phyloP scores from a whole-genome alignment of 2,329 filamentous ascomycete species.

The Macroventuria anomochaeta region DNA sequence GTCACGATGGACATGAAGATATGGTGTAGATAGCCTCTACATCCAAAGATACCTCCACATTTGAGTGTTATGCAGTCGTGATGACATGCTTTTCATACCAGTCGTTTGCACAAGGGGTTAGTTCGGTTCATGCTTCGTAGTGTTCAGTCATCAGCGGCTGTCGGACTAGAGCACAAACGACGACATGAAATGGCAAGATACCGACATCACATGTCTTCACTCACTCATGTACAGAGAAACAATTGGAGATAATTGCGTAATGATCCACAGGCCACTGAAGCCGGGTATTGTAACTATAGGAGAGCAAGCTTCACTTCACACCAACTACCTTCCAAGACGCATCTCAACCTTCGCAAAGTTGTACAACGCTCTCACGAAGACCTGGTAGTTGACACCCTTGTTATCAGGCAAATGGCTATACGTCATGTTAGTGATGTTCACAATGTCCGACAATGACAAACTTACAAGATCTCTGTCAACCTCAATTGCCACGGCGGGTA shows the following conservation, averaged over 20 bases:
- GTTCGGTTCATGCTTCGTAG: no score
- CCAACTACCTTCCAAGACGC: conserved; percentile 70
- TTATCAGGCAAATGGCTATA: conserved; percentile 67
- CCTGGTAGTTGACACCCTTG: conserved; percentile 87
- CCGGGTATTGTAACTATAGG: conserved; percentile 27
- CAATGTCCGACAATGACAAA: conserved; percentile 34
- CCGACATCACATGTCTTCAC: background rate
- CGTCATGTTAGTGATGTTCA: conserved; percentile 16
- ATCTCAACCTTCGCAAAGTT: conserved; percentile 89
- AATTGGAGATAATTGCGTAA: background rate
- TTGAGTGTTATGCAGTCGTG: background rate
- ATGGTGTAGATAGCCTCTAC: conserved; percentile 42
- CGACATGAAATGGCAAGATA: background rate
- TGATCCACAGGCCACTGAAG: background rate
- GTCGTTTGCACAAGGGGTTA: no score
- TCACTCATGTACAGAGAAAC: background rate
- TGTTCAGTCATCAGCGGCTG: background rate
- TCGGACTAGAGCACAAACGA: background rate
- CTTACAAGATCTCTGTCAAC: conserved; percentile 88
- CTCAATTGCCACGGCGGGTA: conserved; percentile 98
- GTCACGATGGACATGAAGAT: conserved; percentile 38
- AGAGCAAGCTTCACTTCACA: background rate
- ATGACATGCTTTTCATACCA: background rate
- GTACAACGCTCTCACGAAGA: conserved; percentile 84
- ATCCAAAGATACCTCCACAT: conserved; percentile 40